These are phyloP conservation scores for Omphalea diandra DNA, from an alignment of 441 rosid species.

Conservation along the genomic window DNA sequence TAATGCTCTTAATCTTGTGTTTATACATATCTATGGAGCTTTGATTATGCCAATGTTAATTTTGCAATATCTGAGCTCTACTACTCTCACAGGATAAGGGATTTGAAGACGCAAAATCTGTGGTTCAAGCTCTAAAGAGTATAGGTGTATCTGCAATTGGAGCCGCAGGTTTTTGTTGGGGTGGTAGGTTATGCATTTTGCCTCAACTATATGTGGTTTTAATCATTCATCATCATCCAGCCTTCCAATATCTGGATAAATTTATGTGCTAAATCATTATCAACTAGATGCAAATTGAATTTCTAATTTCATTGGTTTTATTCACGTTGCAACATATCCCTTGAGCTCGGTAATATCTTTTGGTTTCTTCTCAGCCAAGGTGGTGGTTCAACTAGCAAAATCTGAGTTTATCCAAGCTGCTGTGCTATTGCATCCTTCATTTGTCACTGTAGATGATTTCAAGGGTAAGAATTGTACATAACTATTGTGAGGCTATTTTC, in stretches of 20 bases:
- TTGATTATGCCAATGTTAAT: not conserved
- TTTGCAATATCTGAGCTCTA: slow-evolving; percentile 5
- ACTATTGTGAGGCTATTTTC: too few relatives aligned
- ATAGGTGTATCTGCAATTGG: slow-evolving; percentile 42
- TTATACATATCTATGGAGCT: not conserved
- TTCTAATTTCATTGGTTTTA: too few relatives aligned
- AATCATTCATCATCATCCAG: not conserved
- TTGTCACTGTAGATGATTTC: slow-evolving; percentile 61
- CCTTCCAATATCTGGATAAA: not conserved
- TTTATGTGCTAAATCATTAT: not conserved
- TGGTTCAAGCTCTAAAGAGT: slow-evolving; percentile 36
- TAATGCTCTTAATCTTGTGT: not conserved
- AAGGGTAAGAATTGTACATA: slow-evolving; percentile 42
- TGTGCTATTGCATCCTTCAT: slow-evolving; percentile 68
- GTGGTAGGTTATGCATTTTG: slow-evolving; percentile 46
- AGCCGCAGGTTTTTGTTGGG: slow-evolving; percentile 56
- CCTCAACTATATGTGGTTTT: slow-evolving; percentile 5
- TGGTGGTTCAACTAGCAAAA: slow-evolving; percentile 64
- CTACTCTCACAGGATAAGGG: slow-evolving; percentile 37
- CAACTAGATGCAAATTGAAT: not conserved
- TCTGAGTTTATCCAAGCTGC: slow-evolving; percentile 50
- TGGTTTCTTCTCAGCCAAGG: slow-evolving; percentile 52
- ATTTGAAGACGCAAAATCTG: slow-evolving; percentile 40
- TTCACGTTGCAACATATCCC: not conserved
- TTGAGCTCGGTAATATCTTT: slow-evolving; percentile 21